Conservation (phyloP, 805 yeast species). For the Yueomyces sp. region DNA sequence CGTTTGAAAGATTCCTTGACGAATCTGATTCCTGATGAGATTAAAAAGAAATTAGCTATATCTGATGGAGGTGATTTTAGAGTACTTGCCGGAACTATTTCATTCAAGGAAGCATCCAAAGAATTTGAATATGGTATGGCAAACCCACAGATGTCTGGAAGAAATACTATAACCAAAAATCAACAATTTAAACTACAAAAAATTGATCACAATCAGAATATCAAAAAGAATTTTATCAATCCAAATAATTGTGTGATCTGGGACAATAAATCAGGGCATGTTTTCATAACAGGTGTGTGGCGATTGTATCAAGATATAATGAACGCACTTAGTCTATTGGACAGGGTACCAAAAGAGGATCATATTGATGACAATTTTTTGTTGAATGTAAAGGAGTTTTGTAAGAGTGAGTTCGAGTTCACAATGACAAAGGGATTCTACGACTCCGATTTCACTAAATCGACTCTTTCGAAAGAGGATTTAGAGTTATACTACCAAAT, state of each 20-base stretch:
- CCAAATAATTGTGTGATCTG: constrained; percentile 63
- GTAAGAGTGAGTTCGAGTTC: neutral
- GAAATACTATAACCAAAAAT: constrained; percentile 11
- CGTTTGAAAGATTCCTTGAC: neutral
- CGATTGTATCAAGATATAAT: constrained; percentile 32
- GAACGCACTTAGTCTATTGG: constrained; percentile 12
- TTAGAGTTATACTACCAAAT: neutral
- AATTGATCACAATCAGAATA: constrained; percentile 9
- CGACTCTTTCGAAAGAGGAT: neutral
- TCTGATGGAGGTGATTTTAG: neutral
- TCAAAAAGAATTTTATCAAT: constrained; percentile 9
- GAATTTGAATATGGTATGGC: too few species aligned
- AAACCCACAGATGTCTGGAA: neutral
- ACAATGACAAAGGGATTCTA: neutral
- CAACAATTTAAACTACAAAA: constrained; percentile 21
- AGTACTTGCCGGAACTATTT: neutral
- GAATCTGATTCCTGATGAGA: neutral
- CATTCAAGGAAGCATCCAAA: neutral
- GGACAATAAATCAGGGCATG: constrained; percentile 77
- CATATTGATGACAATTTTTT: neutral
- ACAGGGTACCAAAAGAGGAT: neutral
- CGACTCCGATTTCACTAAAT: neutral
- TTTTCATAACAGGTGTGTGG: constrained; percentile 83
- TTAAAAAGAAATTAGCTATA: too few species aligned
- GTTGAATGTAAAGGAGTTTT: neutral